Base-by-base conservation (phyloP, 257 asterid species). In the Nemophila menziesii region DNA sequence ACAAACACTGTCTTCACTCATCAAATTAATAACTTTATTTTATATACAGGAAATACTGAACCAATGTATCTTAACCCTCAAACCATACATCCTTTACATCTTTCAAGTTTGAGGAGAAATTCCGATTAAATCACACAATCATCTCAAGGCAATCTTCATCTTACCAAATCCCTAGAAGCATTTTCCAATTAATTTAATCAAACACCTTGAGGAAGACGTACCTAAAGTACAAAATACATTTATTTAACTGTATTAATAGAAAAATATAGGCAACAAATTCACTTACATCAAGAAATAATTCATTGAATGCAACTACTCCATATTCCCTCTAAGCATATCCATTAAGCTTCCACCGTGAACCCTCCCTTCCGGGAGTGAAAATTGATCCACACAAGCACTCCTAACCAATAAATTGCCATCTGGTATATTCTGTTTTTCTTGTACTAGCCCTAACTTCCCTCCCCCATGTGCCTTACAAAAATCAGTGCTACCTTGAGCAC, bases 281-380 rank as follows among this genome's bases (percentile, higher is more conserved):
- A 39, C 20, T 61, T 44, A 48, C 50, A 67, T 56, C 62, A 53
- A 58, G 36, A 44, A 1, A 29, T 29, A 29, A 29, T 10, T 10
- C 3, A 29, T 29, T 3, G 36, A 29, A 29, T 29, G 36, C 36
- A 29, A 29, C 12, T 5, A 29, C 8, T 39, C 11, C 17, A 65
- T 36, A 52, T 61, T 59, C 16, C 76, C 78, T 55, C 56, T 64
- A 21, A 80, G 80, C 77, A 71, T 56, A 14, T 76, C 79, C 84
- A 73, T 77, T 44, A 80, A 51, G 55, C 71, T 56, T 49, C 92
- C 92, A 39, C 86, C 92, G 44, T 76, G 92, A 40, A 76, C 87
- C 61, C 87, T 58, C 38, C 84, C 87, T 66, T 80, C 93, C 5
- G 87, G 86, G 54, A 73, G 74, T 33, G 77, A 56, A 19, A 66